Base-by-base conservation (phyloP, 208 protist species). In the Leishmania tarentolae region DNA sequence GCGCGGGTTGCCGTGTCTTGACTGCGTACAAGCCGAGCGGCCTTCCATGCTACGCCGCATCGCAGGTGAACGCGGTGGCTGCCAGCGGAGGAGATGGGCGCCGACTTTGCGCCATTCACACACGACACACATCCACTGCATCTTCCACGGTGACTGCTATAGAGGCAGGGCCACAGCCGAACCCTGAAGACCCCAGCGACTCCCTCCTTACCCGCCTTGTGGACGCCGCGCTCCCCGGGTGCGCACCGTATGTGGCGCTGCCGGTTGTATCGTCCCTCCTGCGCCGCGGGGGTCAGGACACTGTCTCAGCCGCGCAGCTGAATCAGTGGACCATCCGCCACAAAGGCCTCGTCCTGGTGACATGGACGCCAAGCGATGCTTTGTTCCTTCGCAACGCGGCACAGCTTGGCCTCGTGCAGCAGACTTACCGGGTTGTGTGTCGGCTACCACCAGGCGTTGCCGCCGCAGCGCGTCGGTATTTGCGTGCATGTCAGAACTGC, bases 11-110 rank as follows among this genome's bases (percentile, higher is more conserved):
- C n/a, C 65, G 37, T 5, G 77, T 88, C 42, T 50, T 93, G 70
- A 86, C 91, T 7, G 80, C 86, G 1, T 93, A 94, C 83, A 96
- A 96, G 61, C 92, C 92, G 0, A 83, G 76, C 75, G 92, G 92
- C 8, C 82, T 96, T 19, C 90, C 89, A 11, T 91, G 88, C 75
- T 94, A 92, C 76, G 73, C 90, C 7, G 73, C 82, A 28, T 91
- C 86, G 5, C 92, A 94, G 81, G 80, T 93, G 15, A 44, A 50
- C 21, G 83, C 84, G 37, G 81, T 73, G 37, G n/a, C 56, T 3
- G 42, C 65, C 37, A 53, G 37, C 7, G 59, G 59, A 46, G 71
- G 63, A 11, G 85, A 87, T 82, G 87, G 82, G 1, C 80, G 87
- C 2, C 82, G 78, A 11, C 80, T 91, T 21, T 81, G 88, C 63